Percentiles rank a stretch among this genome's conserved stretches.
These are phyloP conservation scores for Mortierella sp. DNA, from an alignment of 371 early-diverging fungal species.

Conservation along the genomic window DNA sequence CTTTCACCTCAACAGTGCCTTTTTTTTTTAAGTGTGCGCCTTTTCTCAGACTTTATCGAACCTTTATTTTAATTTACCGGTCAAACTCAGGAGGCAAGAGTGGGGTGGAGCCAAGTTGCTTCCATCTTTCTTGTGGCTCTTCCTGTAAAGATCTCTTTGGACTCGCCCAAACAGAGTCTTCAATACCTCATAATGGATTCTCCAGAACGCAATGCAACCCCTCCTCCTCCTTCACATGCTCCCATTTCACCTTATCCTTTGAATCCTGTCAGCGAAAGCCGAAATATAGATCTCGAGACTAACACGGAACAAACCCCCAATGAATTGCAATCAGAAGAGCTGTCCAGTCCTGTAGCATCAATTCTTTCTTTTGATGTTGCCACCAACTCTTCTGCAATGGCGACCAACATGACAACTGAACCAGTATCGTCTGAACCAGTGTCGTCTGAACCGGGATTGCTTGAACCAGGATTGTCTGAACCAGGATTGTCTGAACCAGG, in stretches of 20 bases:
- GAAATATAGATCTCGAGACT: not conserved
- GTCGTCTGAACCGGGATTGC: not conserved
- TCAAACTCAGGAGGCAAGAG: not conserved
- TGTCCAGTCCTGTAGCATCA: not conserved
- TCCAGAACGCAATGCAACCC: not conserved
- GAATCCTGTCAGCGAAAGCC: not conserved
- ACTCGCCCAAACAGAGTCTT: not conserved
- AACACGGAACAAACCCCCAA: not conserved
- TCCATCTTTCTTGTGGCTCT: not conserved
- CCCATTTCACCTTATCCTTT: not conserved
- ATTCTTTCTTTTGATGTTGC: not conserved
- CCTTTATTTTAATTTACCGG: not conserved
- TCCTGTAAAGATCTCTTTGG: not conserved
- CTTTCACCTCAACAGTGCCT: not conserved
- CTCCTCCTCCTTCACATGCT: not conserved
- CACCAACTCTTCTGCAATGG: not conserved
- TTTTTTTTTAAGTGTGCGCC: not conserved
- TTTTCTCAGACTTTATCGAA: not conserved
- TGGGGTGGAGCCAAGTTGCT: not conserved
- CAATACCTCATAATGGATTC: conserved; percentile 8
- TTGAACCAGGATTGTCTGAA: not conserved
- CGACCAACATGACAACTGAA: not conserved
- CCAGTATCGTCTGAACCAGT: conserved; percentile 1
- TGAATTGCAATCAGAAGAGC: not conserved
- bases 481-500: not conserved